Evolutionary conservation across 805 yeast species (phyloP), one percentile per base, ranked within the genome.

Genomic region (Metschnikowia cerradonensis): DNA sequence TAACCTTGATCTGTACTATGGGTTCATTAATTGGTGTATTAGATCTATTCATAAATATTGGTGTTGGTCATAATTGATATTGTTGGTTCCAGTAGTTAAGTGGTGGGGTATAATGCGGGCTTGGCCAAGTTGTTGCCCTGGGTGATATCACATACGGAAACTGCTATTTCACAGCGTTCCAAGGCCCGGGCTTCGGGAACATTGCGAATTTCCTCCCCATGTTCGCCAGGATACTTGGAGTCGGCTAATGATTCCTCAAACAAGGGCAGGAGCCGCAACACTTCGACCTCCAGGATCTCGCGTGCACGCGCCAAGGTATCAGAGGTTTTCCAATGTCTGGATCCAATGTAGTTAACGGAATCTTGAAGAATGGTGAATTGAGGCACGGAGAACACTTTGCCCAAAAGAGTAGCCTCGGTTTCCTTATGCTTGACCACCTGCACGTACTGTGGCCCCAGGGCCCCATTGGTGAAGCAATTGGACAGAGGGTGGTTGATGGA

Each of bases 401-500:
- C 58, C 33, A 47, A 48, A 6, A 47, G 26, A 11, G 20, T 31
- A 7, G 34, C 17, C 15, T 8, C 10, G n/a, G 31, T 13, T 19
- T 32, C 15, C 14, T 17, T 19, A 7, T 19, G 31, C 4, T 20
- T 20, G 38, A 41, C 22, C 10, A 55, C 50, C 23, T 55, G 57
- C 26, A 17, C 26, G 17, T 50, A 55, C 3, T 39, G 39, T 1
- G 58, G 58, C 2, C 56, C 54, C 13, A 37, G 17, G 3, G 31
- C 6, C 6, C 49, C 51, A 4, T 48, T 41, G 22, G 64, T 58
- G 39, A 45, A 42, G 52, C 71, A 67, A 6, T 52, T 55, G 6
- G 67, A 59, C 33, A 49, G 44, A 10, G 47, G 56, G 37, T 60
- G 61, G 52, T 66, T 67, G 22, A 65, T 53, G 4, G 68, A 62